Conservation (phyloP, 2,329 filamentous ascomycete genomes). For the Pestalotiopsis sp. region DNA sequence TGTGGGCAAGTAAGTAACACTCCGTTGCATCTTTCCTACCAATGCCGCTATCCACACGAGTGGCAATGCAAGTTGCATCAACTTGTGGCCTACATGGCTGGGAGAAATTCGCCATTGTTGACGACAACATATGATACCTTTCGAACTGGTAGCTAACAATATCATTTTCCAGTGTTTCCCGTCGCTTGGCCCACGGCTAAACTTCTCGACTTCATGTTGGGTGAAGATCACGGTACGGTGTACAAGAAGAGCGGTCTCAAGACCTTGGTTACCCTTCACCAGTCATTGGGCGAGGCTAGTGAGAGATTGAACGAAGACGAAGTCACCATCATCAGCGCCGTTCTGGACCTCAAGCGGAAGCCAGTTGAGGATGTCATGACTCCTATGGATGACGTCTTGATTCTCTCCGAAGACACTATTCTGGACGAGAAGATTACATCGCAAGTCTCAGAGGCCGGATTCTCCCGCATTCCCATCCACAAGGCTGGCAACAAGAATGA, state of each 20-base stretch:
- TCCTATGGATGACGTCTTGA: constrained; percentile 96
- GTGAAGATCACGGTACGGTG: constrained; percentile 91
- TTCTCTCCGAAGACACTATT: constrained; percentile 92
- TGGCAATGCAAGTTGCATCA: too few species aligned
- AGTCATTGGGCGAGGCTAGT: constrained; percentile 82
- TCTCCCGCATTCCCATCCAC: constrained; percentile 94
- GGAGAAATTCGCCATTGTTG: too few species aligned
- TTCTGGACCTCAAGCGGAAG: constrained; percentile 95
- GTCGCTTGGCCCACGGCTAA: constrained; percentile 95
- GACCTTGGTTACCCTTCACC: constrained; percentile 92
- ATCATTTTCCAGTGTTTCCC: constrained; percentile 58
- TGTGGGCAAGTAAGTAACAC: constrained; percentile 68
- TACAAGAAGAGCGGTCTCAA: constrained; percentile 99
- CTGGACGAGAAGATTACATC: constrained; percentile 95
- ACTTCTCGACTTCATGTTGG: constrained; percentile 88
- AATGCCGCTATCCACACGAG: too few species aligned
- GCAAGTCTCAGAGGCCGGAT: constrained; percentile 87
- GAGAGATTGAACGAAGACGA: constrained; percentile 96
- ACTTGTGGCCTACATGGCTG: too few species aligned
- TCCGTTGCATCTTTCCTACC: neutral
- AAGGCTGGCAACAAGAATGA: constrained; percentile 81
- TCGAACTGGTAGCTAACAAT: neutral
- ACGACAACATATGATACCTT: too few species aligned
- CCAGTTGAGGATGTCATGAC: constrained; percentile 97
- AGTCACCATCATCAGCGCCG: constrained; percentile 97